Percentiles rank a stretch among this genome's conserved stretches.
phyloP scores from a whole-genome alignment of 306 rosid species.

The Gastrolobium bilobum region DNA sequence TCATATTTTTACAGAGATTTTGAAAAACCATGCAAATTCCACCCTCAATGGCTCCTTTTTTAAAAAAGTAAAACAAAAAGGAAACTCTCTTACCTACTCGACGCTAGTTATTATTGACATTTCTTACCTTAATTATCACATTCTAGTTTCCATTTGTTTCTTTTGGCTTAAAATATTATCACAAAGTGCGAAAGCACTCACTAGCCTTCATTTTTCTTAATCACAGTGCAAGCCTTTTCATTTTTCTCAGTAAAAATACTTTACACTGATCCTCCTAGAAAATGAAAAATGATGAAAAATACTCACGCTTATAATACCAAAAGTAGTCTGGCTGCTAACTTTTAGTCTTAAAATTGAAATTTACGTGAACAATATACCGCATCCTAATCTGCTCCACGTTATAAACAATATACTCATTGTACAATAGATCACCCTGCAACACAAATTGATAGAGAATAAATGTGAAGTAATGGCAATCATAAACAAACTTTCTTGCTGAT shows the following conservation, averaged over 20 bases:
- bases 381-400: constrained; percentile 74
- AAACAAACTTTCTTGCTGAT: not conserved
- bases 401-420: constrained; percentile 84
- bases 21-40: too few species aligned
- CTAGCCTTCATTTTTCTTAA: constrained; percentile 2
- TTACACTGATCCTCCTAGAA: not conserved
- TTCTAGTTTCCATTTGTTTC: not conserved
- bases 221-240: constrained; percentile 1
- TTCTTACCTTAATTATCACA: constrained; percentile 4
- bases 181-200: not conserved
- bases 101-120: not conserved
- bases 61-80: too few species aligned
- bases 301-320: not conserved
- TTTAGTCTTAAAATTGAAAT: constrained; percentile 62
- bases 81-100: not conserved
- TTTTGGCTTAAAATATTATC: not conserved
- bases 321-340: constrained; percentile 1
- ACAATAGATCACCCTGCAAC: constrained; percentile 66
- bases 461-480: not conserved
- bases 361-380: constrained; percentile 78
- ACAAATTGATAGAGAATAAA: constrained; percentile 9
- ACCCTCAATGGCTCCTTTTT: too few species aligned
- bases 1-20: too few species aligned
- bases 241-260: not conserved
- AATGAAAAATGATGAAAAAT: not conserved